Evolutionary conservation across 2,329 filamentous ascomycete species (phyloP), one percentile per base, ranked within the genome.

Genomic region (Rugonectria rugulosa): DNA sequence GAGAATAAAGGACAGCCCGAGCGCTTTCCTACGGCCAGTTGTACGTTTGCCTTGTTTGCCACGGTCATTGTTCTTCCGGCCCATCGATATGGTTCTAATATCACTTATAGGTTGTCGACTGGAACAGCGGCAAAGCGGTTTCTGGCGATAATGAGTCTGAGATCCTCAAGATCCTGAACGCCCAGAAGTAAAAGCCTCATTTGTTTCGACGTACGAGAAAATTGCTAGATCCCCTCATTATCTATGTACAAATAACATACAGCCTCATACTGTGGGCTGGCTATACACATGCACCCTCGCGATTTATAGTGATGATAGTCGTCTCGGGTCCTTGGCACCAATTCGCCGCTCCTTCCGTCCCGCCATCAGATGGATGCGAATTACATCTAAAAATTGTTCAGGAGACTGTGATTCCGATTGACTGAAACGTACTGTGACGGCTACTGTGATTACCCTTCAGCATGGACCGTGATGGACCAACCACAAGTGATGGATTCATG

Each of bases 71-170:
- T 41, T 53, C 19, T 41, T 37, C 4, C 7, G 32, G 5, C 15
- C 3, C 19, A 37, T 10, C 32, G 24, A 19, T 20, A 59, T 26
- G 8, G 4, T 27, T 26, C 55, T 62, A 50, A 53, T 19, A 17
- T 10, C 41, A 41, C 48, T 29, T 51, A 8, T 23, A 74, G 83
- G 77, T 89, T 55, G 94, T 98, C 47, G 94, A 98, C 73, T 98
- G 95, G 95, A 91, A 89, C 72, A 93, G 94, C 73, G 95, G 93
- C 62, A 90, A 87, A 73, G 94, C 88, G 41, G 80, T 90, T 77
- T 79, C 85, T 21, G 91, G 91, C 17, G 91, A 90, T 45, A 88
- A 90, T 62, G 88, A 97, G 78, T 96, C 92, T 14, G 90, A 94
- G 77, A 97, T 98, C 58, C 75, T 97, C 70, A 92, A 89, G 75